phyloP scores from a whole-genome alignment of 345 rosid genomes.

The Angophora floribunda region DNA sequence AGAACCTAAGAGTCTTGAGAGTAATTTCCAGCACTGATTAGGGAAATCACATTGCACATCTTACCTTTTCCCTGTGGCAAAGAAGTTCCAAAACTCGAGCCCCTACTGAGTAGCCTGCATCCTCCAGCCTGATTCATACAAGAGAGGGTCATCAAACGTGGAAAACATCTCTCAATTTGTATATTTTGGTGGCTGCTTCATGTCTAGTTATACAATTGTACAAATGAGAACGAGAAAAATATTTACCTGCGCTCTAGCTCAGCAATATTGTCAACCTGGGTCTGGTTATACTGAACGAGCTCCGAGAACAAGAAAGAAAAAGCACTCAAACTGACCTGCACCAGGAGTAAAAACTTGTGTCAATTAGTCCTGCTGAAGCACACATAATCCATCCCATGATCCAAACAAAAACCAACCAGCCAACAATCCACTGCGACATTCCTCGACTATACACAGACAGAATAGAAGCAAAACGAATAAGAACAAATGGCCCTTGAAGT shows the following conservation, averaged over 20 bases:
- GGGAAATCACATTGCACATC: background rate
- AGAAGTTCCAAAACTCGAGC: constrained; percentile 87
- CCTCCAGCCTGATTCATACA: constrained; percentile 59
- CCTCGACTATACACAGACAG: background rate
- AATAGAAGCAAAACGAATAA: background rate
- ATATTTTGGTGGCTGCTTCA: background rate
- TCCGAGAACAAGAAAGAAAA: constrained; percentile 51
- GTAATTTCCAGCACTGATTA: background rate
- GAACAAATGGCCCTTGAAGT: background rate
- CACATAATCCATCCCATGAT: background rate
- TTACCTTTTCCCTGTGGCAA: constrained; percentile 83
- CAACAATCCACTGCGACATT: background rate
- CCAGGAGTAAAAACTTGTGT: background rate
- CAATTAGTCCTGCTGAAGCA: background rate
- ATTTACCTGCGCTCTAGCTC: constrained; percentile 85
- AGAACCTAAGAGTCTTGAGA: background rate
- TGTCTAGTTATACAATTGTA: background rate
- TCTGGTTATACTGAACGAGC: constrained; percentile 96
- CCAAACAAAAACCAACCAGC: background rate
- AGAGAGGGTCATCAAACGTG: background rate
- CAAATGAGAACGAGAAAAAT: background rate
- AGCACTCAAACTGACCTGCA: constrained; percentile 52
- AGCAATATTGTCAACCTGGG: constrained; percentile 93
- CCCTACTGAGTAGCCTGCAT: constrained; percentile 92
- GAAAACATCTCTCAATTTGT: background rate